Evolutionary conservation across 2,329 filamentous ascomycete genomes (phyloP), one percentile per base, ranked within the genome.

Genomic region (Claviceps sp.): DNA sequence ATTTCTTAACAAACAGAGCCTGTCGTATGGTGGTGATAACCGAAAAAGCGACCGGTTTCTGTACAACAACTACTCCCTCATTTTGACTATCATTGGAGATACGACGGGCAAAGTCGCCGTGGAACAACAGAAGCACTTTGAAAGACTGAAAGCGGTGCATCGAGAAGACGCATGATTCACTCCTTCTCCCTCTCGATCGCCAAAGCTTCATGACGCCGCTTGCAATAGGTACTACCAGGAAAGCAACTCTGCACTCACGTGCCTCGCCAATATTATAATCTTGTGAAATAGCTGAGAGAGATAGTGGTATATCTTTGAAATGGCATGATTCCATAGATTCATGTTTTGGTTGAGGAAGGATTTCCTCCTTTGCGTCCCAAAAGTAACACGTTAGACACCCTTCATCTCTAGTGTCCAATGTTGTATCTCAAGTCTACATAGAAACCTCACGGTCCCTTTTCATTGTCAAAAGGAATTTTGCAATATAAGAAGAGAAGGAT

Each of bases 21-120:
- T 88, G 59, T 73, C 74, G 0, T 87, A 90, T 56, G 82, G 79
- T 20, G 70, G 76, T 1, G 91, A 95, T 61, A 76, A 79, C 56
- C 80, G 88, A 63, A 94, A 94, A 70, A 77, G 85, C 58, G 85
- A 91, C 59, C 76, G 93, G 45, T 97, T 97, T 63, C 67, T 98
- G 61, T 93, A 87, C 64, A 98, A 97, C 65, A 98, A 98, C 66
- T 97, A 95, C 67, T 94, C 88, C 51, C 74, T 98, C 57, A 79
- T 98, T n/a, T 74, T 89, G 61, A 96, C 93, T 11, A 96, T 98
- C 56, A 86, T 98, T 57, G 81, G 85, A 62, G 85, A 91, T 60
- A 77, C 81, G 4, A 75, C 77, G 11, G 88, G 88, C 4, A 87
- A 87, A 65, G 65, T 91, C 61, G 80, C 85, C 1, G 70, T 72